Conservation (phyloP, 257 asterid species). For the Asclepias syriaca region DNA sequence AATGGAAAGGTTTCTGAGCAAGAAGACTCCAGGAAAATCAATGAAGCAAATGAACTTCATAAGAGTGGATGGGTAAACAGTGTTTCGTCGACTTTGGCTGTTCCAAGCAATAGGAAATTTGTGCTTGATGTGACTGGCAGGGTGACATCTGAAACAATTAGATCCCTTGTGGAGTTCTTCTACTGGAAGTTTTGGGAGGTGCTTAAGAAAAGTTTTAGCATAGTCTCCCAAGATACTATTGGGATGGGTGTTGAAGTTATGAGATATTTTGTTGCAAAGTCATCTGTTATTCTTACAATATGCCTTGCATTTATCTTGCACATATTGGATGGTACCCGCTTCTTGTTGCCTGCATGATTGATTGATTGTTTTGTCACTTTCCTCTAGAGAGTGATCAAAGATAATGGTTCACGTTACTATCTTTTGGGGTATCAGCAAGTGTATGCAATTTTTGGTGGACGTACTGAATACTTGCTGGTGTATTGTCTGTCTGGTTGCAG, state of each 20-base stretch:
- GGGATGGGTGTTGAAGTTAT: slow-evolving; percentile 74
- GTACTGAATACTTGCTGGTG: background rate
- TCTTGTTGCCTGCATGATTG: slow-evolving; percentile 53
- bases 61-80: slow-evolving; percentile 65
- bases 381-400: slow-evolving; percentile 7
- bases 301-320: slow-evolving; percentile 67
- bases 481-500: background rate
- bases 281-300: slow-evolving; percentile 65
- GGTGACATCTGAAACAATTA: slow-evolving; percentile 81
- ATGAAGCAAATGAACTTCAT: slow-evolving; percentile 28
- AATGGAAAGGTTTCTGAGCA: slow-evolving; percentile 27
- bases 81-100: slow-evolving; percentile 73
- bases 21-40: slow-evolving; percentile 25
- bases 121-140: slow-evolving; percentile 88
- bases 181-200: slow-evolving; percentile 55
- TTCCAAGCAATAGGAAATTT: slow-evolving; percentile 75
- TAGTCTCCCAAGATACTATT: slow-evolving; percentile 56
- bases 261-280: slow-evolving; percentile 69
- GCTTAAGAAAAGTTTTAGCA: slow-evolving; percentile 52
- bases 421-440: background rate
- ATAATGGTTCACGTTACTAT: background rate
- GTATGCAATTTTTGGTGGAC: slow-evolving; percentile 1
- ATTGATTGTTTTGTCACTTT: slow-evolving; percentile 9
- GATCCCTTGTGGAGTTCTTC: slow-evolving; percentile 62
- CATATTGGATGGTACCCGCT: slow-evolving; percentile 50